phyloP scores from a whole-genome alignment of 2,329 filamentous ascomycete species.

The Apiospora phragmitis region DNA sequence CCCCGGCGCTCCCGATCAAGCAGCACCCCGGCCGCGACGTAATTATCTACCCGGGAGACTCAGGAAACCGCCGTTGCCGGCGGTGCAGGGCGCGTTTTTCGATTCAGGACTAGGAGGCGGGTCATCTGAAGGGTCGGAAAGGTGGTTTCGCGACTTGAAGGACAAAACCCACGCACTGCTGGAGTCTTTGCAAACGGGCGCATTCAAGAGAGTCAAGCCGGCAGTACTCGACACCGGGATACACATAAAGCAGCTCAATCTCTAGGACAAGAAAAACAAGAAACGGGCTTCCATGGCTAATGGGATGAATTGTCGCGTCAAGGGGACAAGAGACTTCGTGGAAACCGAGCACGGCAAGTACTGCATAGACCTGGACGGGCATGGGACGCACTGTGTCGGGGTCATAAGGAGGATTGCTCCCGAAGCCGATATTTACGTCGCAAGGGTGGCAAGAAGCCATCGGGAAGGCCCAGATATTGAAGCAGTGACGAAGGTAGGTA shows the following conservation, averaged over 20 bases:
- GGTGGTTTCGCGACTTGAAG: background rate
- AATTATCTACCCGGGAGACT: background rate
- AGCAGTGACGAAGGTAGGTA: background rate
- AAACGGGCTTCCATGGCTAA: background rate
- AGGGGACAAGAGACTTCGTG: background rate
- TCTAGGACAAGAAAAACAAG: background rate
- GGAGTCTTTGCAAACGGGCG: background rate
- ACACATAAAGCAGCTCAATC: background rate
- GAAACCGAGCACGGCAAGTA: background rate
- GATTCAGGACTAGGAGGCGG: background rate
- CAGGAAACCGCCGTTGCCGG: background rate
- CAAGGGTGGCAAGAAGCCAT: background rate
- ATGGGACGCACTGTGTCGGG: background rate
- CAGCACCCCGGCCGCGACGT: background rate
- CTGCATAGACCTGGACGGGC: background rate
- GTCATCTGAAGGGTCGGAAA: background rate
- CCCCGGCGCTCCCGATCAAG: background rate
- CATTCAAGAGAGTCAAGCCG: background rate
- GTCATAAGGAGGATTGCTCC: background rate
- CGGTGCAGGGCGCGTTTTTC: background rate
- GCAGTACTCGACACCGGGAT: background rate
- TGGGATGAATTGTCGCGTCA: background rate
- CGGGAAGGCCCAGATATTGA: background rate
- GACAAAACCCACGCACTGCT: background rate
- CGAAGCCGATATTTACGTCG: background rate